A percentile compares a stretch with the other conserved stretches of the same genome.
These are phyloP conservation scores for Exophiala sp. DNA, from an alignment of 2,329 filamentous ascomycete genomes.

Conservation along the genomic window DNA sequence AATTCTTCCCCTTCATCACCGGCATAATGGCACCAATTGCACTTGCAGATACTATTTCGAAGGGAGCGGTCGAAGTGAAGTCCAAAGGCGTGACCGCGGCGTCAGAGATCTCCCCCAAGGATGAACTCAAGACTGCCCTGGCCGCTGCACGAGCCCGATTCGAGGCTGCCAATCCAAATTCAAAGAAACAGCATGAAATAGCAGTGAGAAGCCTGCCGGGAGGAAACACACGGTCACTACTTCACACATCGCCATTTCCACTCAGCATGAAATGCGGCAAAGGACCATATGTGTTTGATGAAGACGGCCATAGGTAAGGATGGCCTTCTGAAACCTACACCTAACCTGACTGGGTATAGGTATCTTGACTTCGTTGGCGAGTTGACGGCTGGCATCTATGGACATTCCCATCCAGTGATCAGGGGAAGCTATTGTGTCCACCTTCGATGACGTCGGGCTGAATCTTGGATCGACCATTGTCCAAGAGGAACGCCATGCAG, in stretches of 20 bases:
- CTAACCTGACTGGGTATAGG: neutral
- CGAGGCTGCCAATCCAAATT: neutral
- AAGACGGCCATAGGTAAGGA: slow-evolving; percentile 25
- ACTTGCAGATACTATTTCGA: neutral
- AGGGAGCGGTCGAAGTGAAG: neutral
- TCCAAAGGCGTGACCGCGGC: neutral
- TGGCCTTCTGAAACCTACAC: neutral
- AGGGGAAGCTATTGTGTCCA: slow-evolving; percentile 42
- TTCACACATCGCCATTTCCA: slow-evolving; percentile 32
- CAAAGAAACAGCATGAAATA: slow-evolving; percentile 11
- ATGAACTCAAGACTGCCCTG: neutral
- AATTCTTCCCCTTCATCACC: neutral
- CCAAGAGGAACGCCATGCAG: slow-evolving; percentile 49
- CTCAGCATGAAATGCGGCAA: slow-evolving; percentile 30
- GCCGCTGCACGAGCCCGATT: neutral
- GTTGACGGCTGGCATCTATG: slow-evolving; percentile 59
- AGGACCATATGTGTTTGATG: slow-evolving; percentile 29
- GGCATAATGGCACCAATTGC: neutral
- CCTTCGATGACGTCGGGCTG: slow-evolving; percentile 45
- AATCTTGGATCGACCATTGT: slow-evolving; percentile 50
- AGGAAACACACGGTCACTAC: slow-evolving; percentile 31
- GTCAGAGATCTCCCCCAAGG: neutral
- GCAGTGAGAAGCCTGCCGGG: slow-evolving; percentile 28
- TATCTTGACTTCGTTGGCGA: slow-evolving; percentile 53
- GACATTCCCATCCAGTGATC: slow-evolving; percentile 56